Conservation (phyloP, 2,329 filamentous ascomycete genomes). For the Drechmeria coniospora region DNA sequence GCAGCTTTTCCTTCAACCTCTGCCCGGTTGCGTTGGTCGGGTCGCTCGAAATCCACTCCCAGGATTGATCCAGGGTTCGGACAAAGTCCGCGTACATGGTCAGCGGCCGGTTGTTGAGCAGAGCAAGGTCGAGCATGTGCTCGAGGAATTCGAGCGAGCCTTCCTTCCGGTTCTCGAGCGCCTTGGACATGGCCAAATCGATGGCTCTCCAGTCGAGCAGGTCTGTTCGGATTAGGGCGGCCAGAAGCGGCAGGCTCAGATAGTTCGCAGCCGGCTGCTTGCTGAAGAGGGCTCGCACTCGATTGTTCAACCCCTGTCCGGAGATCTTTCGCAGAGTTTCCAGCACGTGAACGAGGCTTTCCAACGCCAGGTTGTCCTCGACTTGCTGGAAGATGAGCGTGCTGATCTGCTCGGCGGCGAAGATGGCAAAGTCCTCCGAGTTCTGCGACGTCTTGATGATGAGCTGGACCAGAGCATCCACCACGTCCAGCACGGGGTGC, state of each 20-base stretch:
- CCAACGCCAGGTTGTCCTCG: slow-evolving; percentile 40
- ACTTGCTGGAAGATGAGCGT: slow-evolving; percentile 37
- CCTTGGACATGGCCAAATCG: slow-evolving; percentile 57
- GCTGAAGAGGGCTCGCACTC: slow-evolving; percentile 39
- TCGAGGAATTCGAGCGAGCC: slow-evolving; percentile 67
- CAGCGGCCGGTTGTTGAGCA: slow-evolving; percentile 63
- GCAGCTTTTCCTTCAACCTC: slow-evolving; percentile 51
- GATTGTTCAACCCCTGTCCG: slow-evolving; percentile 35
- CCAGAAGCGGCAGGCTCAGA: slow-evolving; percentile 40
- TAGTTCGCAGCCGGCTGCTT: slow-evolving; percentile 40
- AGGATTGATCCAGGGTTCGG: slow-evolving; percentile 65
- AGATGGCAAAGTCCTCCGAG: slow-evolving; percentile 43
- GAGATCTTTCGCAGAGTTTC: slow-evolving; percentile 45
- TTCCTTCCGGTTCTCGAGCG: slow-evolving; percentile 54
- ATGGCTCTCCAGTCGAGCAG: slow-evolving; percentile 49
- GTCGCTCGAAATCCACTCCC: slow-evolving; percentile 66
- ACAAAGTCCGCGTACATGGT: slow-evolving; percentile 78
- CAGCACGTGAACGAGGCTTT: slow-evolving; percentile 47
- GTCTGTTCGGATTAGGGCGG: slow-evolving; percentile 42
- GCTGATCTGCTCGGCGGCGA: slow-evolving; percentile 44
- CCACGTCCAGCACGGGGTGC: slow-evolving; percentile 44
- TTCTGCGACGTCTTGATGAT: slow-evolving; percentile 48
- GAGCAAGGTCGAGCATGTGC: slow-evolving; percentile 59
- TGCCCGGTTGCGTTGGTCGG: slow-evolving; percentile 47
- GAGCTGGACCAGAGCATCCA: slow-evolving; percentile 44